Evolutionary conservation across 805 yeast genomes (phyloP).

Genomic region (Saccharomycopsis sp.): DNA sequence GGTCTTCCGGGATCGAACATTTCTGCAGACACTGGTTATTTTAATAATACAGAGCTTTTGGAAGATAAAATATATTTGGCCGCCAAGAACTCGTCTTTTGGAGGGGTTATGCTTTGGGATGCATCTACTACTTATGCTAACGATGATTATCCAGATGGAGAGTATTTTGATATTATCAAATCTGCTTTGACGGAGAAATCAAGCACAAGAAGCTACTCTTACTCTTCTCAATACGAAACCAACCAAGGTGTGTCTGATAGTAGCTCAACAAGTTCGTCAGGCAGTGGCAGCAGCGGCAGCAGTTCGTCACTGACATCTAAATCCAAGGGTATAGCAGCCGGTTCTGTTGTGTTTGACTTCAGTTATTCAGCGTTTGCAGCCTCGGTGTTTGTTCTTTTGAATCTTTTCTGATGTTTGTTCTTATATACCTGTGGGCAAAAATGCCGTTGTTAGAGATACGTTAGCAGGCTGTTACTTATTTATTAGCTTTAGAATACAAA

Average conservation of each 20-base stretch:
- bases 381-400: background rate
- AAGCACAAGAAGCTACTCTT: background rate
- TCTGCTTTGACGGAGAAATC: conserved; percentile 7
- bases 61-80: conserved; percentile 20
- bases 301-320: background rate
- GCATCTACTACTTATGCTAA: conserved; percentile 20
- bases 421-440: no score
- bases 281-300: background rate
- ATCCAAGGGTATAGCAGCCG: background rate
- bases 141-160: conserved; percentile 6
- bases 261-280: background rate
- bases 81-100: conserved; percentile 15
- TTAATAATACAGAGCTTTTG: conserved; percentile 33
- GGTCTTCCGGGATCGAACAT: conserved; percentile 67
- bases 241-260: background rate
- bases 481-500: no score
- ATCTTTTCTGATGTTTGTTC: background rate
- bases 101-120: conserved; percentile 20
- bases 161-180: conserved; percentile 13
- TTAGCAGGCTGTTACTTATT: no score
- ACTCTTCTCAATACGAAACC: background rate
- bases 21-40: conserved; percentile 60
- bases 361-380: background rate
- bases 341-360: background rate
- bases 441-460: no score